Evolutionary conservation across 768 basidiomycete species (phyloP), one percentile per base, ranked within the genome.

Genomic region (Lactarius tabidus): DNA sequence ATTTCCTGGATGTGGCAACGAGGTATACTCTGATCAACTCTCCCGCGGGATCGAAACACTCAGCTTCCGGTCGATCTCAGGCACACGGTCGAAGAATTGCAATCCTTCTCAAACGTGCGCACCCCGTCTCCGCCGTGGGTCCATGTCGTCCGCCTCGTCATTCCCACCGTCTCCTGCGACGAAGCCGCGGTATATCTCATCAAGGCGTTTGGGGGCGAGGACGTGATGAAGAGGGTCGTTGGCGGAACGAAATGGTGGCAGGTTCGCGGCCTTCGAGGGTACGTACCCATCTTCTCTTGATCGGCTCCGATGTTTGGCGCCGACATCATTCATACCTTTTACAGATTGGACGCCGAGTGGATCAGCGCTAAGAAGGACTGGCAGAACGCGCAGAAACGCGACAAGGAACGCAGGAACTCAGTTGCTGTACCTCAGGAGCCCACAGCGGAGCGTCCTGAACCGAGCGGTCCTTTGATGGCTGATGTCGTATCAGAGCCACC

Each of bases 201-300:
- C 63, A 78, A 84, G 66, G 92, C 86, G 4, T 79, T 97, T 9
- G 94, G 95, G 2, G 95, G 95, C n/a, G 88, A 90, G 71, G 84
- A 89, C 45, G 80, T 84, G 17, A 84, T 82, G 56, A 83, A 85
- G 67, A 81, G 81, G 45, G 73, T 93, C 35, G 87, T 94, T 4
- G 96, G 96, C 14, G 96, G 96, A 1, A 84, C 86, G 6, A 95
- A 95, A 73, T 98, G 96, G 95, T 98, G 96, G 96, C 95, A 97
- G 76, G 93, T 95, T 38, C 87, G 95, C 48, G 88, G 90, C 23
- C 73, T 93, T 54, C 77, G 84, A 59, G 95, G 94, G 94, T 85
- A 78, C 73, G 77, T 77, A 23, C 2, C 14, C 15, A n/a, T 71
- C 73, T 70, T 23, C 73, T 43, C 62, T 62, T 8, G 6, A 48